Conservation (phyloP, 2,329 filamentous ascomycete genomes). For the Paraconiothyrium sp. region DNA sequence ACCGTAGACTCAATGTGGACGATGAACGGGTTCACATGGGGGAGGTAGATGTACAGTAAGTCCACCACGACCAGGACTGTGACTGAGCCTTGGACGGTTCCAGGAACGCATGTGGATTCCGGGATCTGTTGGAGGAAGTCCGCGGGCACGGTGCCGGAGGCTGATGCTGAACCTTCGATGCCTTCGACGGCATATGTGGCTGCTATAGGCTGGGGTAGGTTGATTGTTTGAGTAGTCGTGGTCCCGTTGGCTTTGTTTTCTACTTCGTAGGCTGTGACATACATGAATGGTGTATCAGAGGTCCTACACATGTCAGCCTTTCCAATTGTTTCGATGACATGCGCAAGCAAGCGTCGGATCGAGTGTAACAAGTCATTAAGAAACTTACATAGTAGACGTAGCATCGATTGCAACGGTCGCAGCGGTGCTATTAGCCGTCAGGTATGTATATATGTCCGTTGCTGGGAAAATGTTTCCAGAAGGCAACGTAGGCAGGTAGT, state of each 20-base stretch:
- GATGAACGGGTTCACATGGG: constrained; percentile 31
- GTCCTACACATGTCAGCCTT: constrained; percentile 28
- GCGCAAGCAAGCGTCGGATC: not conserved
- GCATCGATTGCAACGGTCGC: constrained; percentile 36
- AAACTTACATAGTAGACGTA: constrained; percentile 14
- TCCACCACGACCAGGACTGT: constrained; percentile 56
- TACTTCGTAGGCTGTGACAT: constrained; percentile 56
- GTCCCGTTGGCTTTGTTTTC: constrained; percentile 43
- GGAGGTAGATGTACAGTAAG: constrained; percentile 42
- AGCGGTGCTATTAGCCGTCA: constrained; percentile 17
- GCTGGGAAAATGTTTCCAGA: constrained; percentile 30
- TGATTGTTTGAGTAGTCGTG: constrained; percentile 46
- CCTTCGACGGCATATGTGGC: constrained; percentile 50
- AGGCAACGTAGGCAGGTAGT: constrained; percentile 34
- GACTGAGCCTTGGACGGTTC: constrained; percentile 51
- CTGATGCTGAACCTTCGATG: constrained; percentile 34
- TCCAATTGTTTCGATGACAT: not conserved
- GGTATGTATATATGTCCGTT: constrained; percentile 24
- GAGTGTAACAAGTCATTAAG: not conserved
- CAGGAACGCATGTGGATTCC: constrained; percentile 44
- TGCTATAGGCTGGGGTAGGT: constrained; percentile 45
- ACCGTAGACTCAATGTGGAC: constrained; percentile 42
- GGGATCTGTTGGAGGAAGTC: constrained; percentile 49
- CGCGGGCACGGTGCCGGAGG: constrained; percentile 45
- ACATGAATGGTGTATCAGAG: constrained; percentile 53